Evolutionary conservation across 441 rosid species (phyloP).

Genomic region (Aquilaria agallochum): DNA sequence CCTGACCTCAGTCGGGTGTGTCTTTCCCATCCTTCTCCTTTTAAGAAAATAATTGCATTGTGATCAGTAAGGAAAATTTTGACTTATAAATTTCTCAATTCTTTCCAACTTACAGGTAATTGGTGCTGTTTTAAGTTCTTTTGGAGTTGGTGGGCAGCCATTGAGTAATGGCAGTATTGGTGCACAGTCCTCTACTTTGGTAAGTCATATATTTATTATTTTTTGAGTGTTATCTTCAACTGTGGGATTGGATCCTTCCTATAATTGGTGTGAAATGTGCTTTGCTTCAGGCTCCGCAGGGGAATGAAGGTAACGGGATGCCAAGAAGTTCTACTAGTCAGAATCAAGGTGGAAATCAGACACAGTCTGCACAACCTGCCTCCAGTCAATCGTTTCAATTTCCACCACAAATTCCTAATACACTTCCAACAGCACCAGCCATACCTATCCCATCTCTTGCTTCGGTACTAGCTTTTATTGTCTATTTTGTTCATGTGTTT

Average conservation of each 20-base stretch:
- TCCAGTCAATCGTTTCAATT: slow-evolving; percentile 47
- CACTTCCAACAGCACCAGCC: slow-evolving; percentile 52
- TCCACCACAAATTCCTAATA: slow-evolving; percentile 54
- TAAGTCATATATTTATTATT: slow-evolving; percentile 8
- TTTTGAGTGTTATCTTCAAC: background rate
- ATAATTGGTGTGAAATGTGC: background rate
- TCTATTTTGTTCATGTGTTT: slow-evolving; percentile 4
- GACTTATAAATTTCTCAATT: background rate
- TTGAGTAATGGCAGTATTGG: background rate
- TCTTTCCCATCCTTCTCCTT: slow-evolving; percentile 3
- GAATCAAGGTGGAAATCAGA: slow-evolving; percentile 38
- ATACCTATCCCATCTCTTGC: slow-evolving; percentile 63
- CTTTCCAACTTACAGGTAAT: slow-evolving; percentile 53
- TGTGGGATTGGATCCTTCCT: background rate
- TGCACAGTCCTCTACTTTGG: slow-evolving; percentile 12
- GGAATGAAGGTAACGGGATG: slow-evolving; percentile 38
- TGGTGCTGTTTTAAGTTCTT: slow-evolving; percentile 83
- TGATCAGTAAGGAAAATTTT: background rate
- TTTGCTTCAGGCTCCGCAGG: slow-evolving; percentile 31
- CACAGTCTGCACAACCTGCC: slow-evolving; percentile 37
- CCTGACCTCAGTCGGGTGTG: slow-evolving; percentile 65
- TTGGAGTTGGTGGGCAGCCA: slow-evolving; percentile 68
- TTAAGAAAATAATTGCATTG: background rate
- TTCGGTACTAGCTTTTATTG: slow-evolving; percentile 27
- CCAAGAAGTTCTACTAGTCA: background rate